phyloP scores from a whole-genome alignment of 768 basidiomycete genomes.

The Tephrocybe sp. region DNA sequence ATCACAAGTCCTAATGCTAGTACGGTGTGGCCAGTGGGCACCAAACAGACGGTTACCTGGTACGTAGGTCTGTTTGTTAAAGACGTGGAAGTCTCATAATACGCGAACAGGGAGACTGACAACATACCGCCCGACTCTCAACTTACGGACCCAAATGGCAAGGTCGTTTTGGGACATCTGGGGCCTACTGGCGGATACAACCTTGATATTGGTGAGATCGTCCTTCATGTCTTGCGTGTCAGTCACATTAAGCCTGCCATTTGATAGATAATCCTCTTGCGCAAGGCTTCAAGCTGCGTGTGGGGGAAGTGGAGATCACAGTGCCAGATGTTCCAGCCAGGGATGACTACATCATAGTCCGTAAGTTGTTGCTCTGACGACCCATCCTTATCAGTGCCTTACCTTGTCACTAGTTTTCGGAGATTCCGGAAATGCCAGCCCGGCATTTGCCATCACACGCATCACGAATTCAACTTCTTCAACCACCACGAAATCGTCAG shows the following conservation, averaged over 20 bases:
- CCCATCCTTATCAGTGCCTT: slow-evolving; percentile 2
- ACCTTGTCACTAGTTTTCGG: slow-evolving; percentile 48
- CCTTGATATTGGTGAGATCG: slow-evolving; percentile 46
- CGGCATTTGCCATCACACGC: slow-evolving; percentile 53
- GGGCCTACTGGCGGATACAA: slow-evolving; percentile 43
- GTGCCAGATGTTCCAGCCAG: slow-evolving; percentile 48
- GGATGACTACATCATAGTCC: slow-evolving; percentile 55
- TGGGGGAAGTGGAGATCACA: slow-evolving; percentile 44
- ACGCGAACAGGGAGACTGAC: slow-evolving; percentile 44
- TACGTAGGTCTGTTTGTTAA: slow-evolving; percentile 23
- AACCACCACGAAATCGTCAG: too few relatives aligned
- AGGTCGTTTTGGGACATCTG: slow-evolving; percentile 49
- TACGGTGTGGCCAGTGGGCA: slow-evolving; percentile 50
- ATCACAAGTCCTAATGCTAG: slow-evolving; percentile 44
- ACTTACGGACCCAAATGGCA: slow-evolving; percentile 47
- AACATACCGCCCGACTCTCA: slow-evolving; percentile 40
- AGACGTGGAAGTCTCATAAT: not conserved
- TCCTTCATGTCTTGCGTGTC: not conserved
- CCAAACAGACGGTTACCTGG: slow-evolving; percentile 51
- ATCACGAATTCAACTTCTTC: slow-evolving; percentile 31
- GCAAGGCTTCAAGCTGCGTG: slow-evolving; percentile 45
- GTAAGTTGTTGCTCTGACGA: slow-evolving; percentile 40
- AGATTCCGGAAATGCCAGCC: slow-evolving; percentile 63
- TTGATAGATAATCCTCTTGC: slow-evolving; percentile 56
- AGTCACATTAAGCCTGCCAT: not conserved